Evolutionary conservation across 2,329 filamentous ascomycete genomes (phyloP), one percentile per base, ranked within the genome.

Genomic region (Pseudopyrenochaeta lycopersici): DNA sequence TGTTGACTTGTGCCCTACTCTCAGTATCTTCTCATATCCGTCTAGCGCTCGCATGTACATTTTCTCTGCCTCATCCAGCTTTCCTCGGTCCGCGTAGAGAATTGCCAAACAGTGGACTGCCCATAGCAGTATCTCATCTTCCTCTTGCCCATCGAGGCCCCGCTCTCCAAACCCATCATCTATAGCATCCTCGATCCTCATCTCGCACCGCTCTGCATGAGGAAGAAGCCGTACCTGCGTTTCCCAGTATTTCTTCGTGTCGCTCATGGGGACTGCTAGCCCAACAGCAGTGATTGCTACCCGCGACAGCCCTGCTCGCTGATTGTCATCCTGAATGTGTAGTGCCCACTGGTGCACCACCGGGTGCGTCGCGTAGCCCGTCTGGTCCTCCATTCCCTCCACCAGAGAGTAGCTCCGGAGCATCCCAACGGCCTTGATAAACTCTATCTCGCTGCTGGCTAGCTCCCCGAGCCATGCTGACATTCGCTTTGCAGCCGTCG

Each of bases 381-480:
- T 30, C 20, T 20, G 18, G 12, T 52, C 49, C 21, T 50, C 41
- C 20, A 40, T 31, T 9, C 36, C 39, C 36, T 56, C 59, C 12
- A 60, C 27, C 17, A 63, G 41, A 15, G 56, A 63, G 38, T 58
- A 60, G 49, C 23, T 51, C 15, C 47, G 47, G 3, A 63, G 46
- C 11, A 50, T 33, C 33, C 32, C 15, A 15, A 67, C 54, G 9
- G 58, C 55, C 9, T 61, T 45, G 6, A 42, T 32, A 36, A 66
- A 66, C 12, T 42, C 49, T 2, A 64, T 10, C 33, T 66, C 56
- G 33, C 46, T 60, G 33, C 32, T 38, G 18, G 54, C 63, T 10
- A 64, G 60, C 20, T 54, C 47, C 33, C 47, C 35, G 39, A 67
- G 39, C 60, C 60, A 66, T 30, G 21, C 41, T 44, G 49, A 30